Conservation (phyloP, 192 early-diverging fungal species). For the Coemansia reversa region DNA sequence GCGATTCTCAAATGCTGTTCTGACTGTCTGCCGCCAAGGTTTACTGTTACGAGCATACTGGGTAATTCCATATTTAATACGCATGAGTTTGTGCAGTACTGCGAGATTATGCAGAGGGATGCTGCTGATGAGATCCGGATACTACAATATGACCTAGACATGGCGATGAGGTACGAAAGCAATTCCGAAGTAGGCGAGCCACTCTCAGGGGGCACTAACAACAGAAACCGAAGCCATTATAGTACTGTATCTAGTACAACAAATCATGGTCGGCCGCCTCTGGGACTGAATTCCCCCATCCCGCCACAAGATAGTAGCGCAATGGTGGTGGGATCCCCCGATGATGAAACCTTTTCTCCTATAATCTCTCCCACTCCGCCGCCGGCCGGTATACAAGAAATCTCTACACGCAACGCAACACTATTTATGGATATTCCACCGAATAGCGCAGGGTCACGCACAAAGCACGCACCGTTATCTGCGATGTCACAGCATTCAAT, state of each 20-base stretch:
- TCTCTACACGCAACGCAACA: slow-evolving; percentile 9
- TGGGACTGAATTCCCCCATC: background rate
- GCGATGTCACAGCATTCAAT: slow-evolving; percentile 6
- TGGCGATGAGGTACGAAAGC: slow-evolving; percentile 9
- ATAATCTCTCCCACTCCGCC: slow-evolving; percentile 49
- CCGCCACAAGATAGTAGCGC: background rate
- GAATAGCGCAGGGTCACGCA: background rate
- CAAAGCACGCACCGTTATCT: slow-evolving; percentile 3
- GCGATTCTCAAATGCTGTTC: slow-evolving; percentile 47
- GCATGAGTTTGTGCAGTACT: slow-evolving; percentile 36
- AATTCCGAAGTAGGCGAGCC: slow-evolving; percentile 5
- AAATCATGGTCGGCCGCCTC: background rate
- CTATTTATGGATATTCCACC: slow-evolving; percentile 27
- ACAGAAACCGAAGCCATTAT: background rate
- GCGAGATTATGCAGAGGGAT: slow-evolving; percentile 34
- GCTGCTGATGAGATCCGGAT: slow-evolving; percentile 40
- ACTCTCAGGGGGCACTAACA: background rate
- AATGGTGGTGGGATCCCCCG: slow-evolving; percentile 25
- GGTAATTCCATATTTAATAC: slow-evolving; percentile 41
- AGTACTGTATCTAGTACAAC: background rate
- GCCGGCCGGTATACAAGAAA: slow-evolving; percentile 9
- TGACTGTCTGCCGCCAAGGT: slow-evolving; percentile 18
- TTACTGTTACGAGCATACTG: slow-evolving; percentile 23
- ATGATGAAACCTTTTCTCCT: slow-evolving; percentile 38
- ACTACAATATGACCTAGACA: slow-evolving; percentile 36